These are phyloP conservation scores for Gypsophila paniculata DNA, from an alignment of 179 eudicot species.

Conservation along the genomic window DNA sequence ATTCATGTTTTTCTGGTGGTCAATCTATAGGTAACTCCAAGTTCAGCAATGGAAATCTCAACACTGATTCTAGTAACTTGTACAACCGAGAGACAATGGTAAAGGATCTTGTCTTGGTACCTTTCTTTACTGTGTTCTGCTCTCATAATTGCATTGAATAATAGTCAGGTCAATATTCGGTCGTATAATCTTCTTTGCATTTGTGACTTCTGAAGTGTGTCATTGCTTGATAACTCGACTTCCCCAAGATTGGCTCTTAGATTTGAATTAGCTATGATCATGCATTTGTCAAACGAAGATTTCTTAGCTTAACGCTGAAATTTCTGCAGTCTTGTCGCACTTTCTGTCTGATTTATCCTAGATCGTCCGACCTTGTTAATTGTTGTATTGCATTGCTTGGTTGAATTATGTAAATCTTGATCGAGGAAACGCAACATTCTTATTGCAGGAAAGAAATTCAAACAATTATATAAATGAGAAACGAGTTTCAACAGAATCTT, in stretches of 20 bases:
- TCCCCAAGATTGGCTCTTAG: neutral
- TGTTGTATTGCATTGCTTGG: neutral
- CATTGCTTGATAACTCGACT: neutral
- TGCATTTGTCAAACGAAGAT: slow-evolving; percentile 8
- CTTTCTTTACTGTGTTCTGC: neutral
- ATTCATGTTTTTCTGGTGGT: slow-evolving; percentile 13
- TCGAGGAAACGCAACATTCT: slow-evolving; percentile 15
- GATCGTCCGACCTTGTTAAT: neutral
- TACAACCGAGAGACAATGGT: slow-evolving; percentile 46
- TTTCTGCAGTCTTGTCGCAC: neutral
- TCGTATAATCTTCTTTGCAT: neutral
- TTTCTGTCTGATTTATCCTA: neutral
- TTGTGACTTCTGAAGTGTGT: neutral
- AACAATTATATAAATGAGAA: slow-evolving; percentile 53
- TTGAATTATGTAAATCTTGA: slow-evolving; percentile 11
- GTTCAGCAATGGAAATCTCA: slow-evolving; percentile 32
- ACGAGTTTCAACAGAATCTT: slow-evolving; percentile 66
- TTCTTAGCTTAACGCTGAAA: slow-evolving; percentile 1
- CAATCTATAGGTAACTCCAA: slow-evolving; percentile 45
- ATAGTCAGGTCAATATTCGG: neutral
- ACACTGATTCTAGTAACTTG: slow-evolving; percentile 32
- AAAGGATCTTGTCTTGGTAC: slow-evolving; percentile 25
- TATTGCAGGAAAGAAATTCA: slow-evolving; percentile 61
- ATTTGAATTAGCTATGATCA: neutral
- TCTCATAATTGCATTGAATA: neutral